phyloP scores from a whole-genome alignment of 1,139 yeast genomes.

The Kodamaea plutei region DNA sequence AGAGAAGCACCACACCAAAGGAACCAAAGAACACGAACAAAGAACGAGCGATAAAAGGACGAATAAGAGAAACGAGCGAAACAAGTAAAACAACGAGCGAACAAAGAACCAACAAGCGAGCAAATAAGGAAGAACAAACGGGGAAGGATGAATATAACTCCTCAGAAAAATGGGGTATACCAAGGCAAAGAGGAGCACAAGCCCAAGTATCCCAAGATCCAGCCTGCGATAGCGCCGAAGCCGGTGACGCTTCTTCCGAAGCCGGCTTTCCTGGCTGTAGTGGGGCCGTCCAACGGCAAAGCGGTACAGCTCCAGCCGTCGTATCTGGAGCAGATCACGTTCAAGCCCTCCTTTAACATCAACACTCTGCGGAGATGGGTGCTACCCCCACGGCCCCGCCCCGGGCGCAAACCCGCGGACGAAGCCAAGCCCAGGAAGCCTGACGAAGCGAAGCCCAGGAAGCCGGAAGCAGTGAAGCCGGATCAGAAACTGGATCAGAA shows the following conservation, averaged over 20 bases:
- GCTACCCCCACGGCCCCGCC: slow-evolving; percentile 61
- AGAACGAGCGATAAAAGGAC: too few species aligned
- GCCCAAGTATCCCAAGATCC: slow-evolving; percentile 35
- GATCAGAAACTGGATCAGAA: neutral
- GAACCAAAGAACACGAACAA: too few species aligned
- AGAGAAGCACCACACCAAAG: too few species aligned
- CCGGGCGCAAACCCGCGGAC: slow-evolving; percentile 48
- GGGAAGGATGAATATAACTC: too few species aligned
- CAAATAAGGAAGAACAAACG: too few species aligned
- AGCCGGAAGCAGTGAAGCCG: slow-evolving; percentile 2
- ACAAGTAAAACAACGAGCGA: too few species aligned
- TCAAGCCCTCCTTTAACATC: slow-evolving; percentile 26
- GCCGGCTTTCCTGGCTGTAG: slow-evolving; percentile 17
- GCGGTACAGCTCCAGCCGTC: slow-evolving; percentile 12
- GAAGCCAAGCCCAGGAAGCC: slow-evolving; percentile 6
- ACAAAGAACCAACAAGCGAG: too few species aligned
- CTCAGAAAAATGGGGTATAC: too few species aligned
- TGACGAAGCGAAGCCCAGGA: slow-evolving; percentile 2
- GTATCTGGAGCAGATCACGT: slow-evolving; percentile 17
- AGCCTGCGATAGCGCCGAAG: slow-evolving; percentile 40
- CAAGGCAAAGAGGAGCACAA: too few species aligned
- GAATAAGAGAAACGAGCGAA: too few species aligned
- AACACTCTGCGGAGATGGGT: slow-evolving; percentile 61
- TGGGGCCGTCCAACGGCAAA: slow-evolving; percentile 10
- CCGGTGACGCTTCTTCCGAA: slow-evolving; percentile 31